Evolutionary conservation across 495 filamentous ascomycete species (phyloP).

Genomic region (Choiromyces venosus): DNA sequence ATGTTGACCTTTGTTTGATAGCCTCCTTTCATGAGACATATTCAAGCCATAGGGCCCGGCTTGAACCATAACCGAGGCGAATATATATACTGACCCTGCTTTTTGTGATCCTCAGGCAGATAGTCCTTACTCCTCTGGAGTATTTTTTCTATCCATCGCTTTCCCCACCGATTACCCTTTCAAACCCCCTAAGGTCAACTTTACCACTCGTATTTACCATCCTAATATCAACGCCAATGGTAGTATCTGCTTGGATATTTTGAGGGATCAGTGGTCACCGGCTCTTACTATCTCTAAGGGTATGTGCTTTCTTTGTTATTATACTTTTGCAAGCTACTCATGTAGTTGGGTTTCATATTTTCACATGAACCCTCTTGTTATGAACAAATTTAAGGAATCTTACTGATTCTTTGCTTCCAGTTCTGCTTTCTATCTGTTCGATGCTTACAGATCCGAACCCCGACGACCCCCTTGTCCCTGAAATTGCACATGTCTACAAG

Average conservation of each 20-base stretch:
- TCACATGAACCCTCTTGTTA: background rate
- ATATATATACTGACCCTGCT: constrained; percentile 38
- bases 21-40: background rate
- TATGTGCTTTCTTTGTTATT: constrained; percentile 45
- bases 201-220: constrained; percentile 98
- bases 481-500: constrained; percentile 99
- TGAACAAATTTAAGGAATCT: background rate
- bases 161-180: constrained; percentile 99
- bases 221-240: constrained; percentile 99
- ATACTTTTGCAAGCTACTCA: background rate
- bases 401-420: constrained; percentile 46
- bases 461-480: constrained; percentile 94
- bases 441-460: constrained; percentile 99
- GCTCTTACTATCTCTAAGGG: constrained; percentile 98
- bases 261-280: constrained; percentile 98
- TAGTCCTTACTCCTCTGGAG: constrained; percentile 92
- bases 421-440: constrained; percentile 96
- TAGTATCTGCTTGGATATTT: constrained; percentile 96
- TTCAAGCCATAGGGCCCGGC: background rate
- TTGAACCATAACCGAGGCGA: background rate
- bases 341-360: background rate
- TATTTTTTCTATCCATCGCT: constrained; percentile 97
- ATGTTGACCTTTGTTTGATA: constrained; percentile 48
- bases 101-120: constrained; percentile 54
- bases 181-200: constrained; percentile 99